phyloP scores from a whole-genome alignment of 768 basidiomycete genomes.

The Xerocomus potaroensis region DNA sequence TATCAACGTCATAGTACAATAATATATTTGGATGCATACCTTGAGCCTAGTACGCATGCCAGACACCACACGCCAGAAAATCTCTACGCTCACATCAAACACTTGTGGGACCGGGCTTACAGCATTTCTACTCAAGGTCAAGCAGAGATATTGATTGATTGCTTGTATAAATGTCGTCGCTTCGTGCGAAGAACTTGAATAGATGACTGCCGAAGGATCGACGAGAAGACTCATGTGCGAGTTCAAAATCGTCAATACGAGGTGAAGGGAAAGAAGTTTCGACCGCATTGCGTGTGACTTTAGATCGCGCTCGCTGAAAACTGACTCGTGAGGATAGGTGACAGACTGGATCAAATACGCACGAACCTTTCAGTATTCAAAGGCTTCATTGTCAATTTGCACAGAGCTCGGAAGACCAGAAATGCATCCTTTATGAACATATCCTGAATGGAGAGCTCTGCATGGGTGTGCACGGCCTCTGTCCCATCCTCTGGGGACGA shows the following conservation, averaged over 20 bases:
- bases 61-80: slow-evolving; percentile 94
- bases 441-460: slow-evolving; percentile 71
- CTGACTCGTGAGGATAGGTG: slow-evolving; percentile 14
- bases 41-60: slow-evolving; percentile 95
- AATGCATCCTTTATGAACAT: slow-evolving; percentile 97
- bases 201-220: slow-evolving; percentile 84
- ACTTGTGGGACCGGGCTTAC: slow-evolving; percentile 94
- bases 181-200: slow-evolving; percentile 85
- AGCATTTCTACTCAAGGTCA: slow-evolving; percentile 90
- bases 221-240: slow-evolving; percentile 89
- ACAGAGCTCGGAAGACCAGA: slow-evolving; percentile 93
- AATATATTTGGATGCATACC: slow-evolving; percentile 38
- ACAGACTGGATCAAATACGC: background rate
- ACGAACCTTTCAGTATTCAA: slow-evolving; percentile 86
- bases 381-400: slow-evolving; percentile 98
- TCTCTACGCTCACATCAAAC: slow-evolving; percentile 97
- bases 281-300: slow-evolving; percentile 98
- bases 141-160: slow-evolving; percentile 92
- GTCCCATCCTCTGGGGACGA: slow-evolving; percentile 13
- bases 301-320: slow-evolving; percentile 81
- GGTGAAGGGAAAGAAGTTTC: slow-evolving; percentile 89
- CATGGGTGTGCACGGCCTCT: slow-evolving; percentile 23
- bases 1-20: slow-evolving; percentile 6
- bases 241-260: slow-evolving; percentile 88
- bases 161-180: slow-evolving; percentile 89